Conservation (phyloP, 1,139 yeast species). For the Zygoascus meyerae region DNA sequence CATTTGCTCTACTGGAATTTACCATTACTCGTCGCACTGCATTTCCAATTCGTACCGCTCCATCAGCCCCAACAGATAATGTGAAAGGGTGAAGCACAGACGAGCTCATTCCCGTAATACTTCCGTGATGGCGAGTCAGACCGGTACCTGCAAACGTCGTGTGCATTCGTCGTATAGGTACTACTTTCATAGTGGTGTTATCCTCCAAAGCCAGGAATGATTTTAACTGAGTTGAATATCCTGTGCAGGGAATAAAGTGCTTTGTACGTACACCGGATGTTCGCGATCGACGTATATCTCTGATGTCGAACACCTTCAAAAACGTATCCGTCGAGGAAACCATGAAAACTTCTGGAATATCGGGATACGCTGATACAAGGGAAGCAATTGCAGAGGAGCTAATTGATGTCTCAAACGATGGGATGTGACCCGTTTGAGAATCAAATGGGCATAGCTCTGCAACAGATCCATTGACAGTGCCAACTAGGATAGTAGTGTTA, state of each 20-base stretch:
- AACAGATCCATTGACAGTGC: conserved; percentile 59
- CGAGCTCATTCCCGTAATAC: conserved; percentile 37
- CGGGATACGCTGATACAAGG: conserved; percentile 40
- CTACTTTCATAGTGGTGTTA: conserved; percentile 33
- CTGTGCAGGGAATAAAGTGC: conserved; percentile 28
- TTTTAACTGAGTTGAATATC: conserved; percentile 38
- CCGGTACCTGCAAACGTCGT: conserved; percentile 33
- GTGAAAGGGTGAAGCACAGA: conserved; percentile 55
- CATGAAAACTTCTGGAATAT: conserved; percentile 39
- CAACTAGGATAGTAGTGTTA: conserved; percentile 48
- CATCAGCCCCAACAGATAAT: conserved; percentile 59
- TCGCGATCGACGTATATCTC: conserved; percentile 38
- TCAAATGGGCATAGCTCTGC: conserved; percentile 47
- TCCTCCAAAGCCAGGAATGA: conserved; percentile 42
- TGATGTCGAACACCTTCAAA: conserved; percentile 39
- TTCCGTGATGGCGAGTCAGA: conserved; percentile 37
- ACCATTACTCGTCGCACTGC: conserved; percentile 39
- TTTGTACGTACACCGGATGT: conserved; percentile 35
- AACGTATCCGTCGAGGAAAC: conserved; percentile 47
- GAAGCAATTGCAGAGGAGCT: conserved; percentile 49
- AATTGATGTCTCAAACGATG: conserved; percentile 45
- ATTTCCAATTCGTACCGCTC: conserved; percentile 44
- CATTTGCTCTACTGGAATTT: conserved; percentile 36
- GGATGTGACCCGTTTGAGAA: conserved; percentile 29
- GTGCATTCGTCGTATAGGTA: conserved; percentile 33